Base-by-base conservation (phyloP, 2,329 filamentous ascomycete species). In the Cryphonectria parasitica region DNA sequence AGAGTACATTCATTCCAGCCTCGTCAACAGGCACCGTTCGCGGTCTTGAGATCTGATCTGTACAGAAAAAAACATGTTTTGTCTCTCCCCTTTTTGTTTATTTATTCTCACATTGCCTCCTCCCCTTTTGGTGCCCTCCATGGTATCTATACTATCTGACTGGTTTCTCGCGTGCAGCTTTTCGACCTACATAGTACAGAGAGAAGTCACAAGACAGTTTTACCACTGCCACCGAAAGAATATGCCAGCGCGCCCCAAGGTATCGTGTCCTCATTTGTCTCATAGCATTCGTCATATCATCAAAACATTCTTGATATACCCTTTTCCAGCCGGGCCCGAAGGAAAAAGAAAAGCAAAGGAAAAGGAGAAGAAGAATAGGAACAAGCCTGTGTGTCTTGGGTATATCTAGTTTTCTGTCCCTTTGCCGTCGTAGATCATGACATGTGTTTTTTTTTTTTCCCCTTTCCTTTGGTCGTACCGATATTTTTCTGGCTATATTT, bases 371-470 rank as follows among this genome's bases (percentile, higher is more conserved):
- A 58, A 2, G 4, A 25, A 66, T 34, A 31, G 34, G 43, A 34
- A n/a, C 22, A 36, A 22, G 36, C 52, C 65, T 60, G 65, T 60
- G 64, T 67, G 60, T 67, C 65, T 67, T 58, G 65, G 65, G 65
- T 67, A 67, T 49, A 45, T 66, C 41, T 65, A 45, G 34, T 60
- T 67, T 67, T 60, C 39, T 31, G 19, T 60, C 52, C 52, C 28
- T 15, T 61, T 34, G 19, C 39, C n/a, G 36, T 45, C 31, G 34
- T 58, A 58, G 52, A 56, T 66, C 64, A 36, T 58, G 49, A 28
- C n/a, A 49, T 13, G 15, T 31, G 49, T 28, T 49, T 43, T 49
- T 10, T 8, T n/a, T 2, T n/a, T 49, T 49, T 34, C 6, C 6
- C 34, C 34, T 6, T 34, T 34, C 34, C 39, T 62, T 62, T 43